Base-by-base conservation (phyloP, 2,329 filamentous ascomycete species). In the Elsinoe perseae region DNA sequence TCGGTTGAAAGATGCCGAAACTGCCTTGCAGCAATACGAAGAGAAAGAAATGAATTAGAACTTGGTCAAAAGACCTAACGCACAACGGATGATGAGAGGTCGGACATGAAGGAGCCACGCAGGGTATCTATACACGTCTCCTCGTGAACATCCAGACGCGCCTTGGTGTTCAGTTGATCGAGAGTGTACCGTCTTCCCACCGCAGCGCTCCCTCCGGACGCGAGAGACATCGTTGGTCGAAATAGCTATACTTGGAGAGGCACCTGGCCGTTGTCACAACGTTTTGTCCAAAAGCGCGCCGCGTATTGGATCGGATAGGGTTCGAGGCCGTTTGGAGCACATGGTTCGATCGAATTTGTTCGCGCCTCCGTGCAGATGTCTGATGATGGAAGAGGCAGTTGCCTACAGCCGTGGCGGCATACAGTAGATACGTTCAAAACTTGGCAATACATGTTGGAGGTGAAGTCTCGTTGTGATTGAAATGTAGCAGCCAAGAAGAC, bases 181-280 rank as follows among this genome's bases (percentile, higher is more conserved):
- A 38, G 27, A 23, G 48, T 38, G 28, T 36, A 32, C 48, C 40
- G 40, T 44, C 40, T 21, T 18, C 38, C 18, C 16, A 42, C 38
- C 16, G 20, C n/a, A 42, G 38, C 38, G 18, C 38, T 21, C 18
- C 6, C 38, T 42, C 38, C 46, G 28, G 46, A 50, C 21, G 28
- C 48, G 48, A 28, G 48, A 52, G 28, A 52, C 48, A 52, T 52
- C 48, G 48, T 52, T 38, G 48, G 32, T 32, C 28, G 20, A 20
- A 36, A 36, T 20, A 23, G 28, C 48, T 52, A 36, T 52, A 52
- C 48, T 34, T 34, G 48, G 48, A 52, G 28, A 25, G 16, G 20
- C 40, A 44, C 10, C 6, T 25, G 48, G 48, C 28, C 48, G 48
- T 52, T 52, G 18, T 6, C 12, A 10, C 12, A 52, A 34, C 28